phyloP scores from a whole-genome alignment of 2,329 filamentous ascomycete species.

The Aschersonia sp. region DNA sequence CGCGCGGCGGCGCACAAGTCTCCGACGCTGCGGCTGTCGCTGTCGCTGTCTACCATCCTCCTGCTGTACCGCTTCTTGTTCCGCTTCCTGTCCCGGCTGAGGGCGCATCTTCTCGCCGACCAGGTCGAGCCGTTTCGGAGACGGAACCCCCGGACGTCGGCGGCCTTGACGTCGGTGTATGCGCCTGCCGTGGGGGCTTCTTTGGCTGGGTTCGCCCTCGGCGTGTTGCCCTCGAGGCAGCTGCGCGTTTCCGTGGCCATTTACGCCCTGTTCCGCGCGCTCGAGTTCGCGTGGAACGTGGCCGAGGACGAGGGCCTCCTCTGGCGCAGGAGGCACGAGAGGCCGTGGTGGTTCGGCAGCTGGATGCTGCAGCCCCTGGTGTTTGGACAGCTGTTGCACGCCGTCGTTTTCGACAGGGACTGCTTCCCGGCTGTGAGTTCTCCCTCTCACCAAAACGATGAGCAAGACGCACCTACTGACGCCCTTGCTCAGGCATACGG shows the following conservation, averaged over 20 bases:
- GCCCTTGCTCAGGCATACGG: slow-evolving; percentile 11
- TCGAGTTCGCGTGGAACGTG: slow-evolving; percentile 79
- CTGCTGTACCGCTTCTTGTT: slow-evolving; percentile 81
- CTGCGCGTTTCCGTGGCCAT: slow-evolving; percentile 70
- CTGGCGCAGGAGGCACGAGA: slow-evolving; percentile 44
- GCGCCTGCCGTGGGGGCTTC: slow-evolving; percentile 86
- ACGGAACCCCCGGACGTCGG: slow-evolving; percentile 66
- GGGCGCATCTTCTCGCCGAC: slow-evolving; percentile 65
- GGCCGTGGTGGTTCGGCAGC: slow-evolving; percentile 73
- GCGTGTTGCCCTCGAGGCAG: slow-evolving; percentile 51
- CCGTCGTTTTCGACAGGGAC: slow-evolving; percentile 13
- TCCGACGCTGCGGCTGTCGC: slow-evolving; percentile 59
- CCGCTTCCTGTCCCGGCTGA: slow-evolving; percentile 73
- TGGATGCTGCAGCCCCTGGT: slow-evolving; percentile 61
- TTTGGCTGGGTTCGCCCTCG: slow-evolving; percentile 70
- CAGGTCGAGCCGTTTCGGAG: slow-evolving; percentile 66
- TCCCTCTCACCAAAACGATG: neutral
- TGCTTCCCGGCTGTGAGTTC: neutral
- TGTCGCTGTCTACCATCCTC: slow-evolving; percentile 73
- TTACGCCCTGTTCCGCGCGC: slow-evolving; percentile 63
- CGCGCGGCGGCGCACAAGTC: slow-evolving; percentile 24
- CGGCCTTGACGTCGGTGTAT: slow-evolving; percentile 65
- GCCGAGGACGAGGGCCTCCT: slow-evolving; percentile 60
- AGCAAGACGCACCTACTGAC: too few relatives aligned
- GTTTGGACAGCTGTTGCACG: slow-evolving; percentile 63